Evolutionary conservation across 345 rosid species (phyloP).

Genomic region (Linum usitatissimum): DNA sequence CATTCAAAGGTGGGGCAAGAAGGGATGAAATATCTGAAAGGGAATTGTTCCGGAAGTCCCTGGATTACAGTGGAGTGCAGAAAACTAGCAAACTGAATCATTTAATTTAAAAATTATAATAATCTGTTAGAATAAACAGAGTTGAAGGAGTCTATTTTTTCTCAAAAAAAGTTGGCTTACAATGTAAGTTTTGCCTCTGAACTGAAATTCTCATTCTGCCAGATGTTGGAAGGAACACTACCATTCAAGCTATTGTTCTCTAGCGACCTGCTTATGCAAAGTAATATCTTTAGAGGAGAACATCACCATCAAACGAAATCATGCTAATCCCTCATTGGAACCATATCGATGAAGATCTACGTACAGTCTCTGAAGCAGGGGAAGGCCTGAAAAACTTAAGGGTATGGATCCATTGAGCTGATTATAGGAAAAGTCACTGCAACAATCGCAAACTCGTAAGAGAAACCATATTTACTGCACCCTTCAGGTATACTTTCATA

Average conservation of each 20-base stretch:
- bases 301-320: not conserved
- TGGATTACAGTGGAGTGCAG: conserved; percentile 15
- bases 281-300: not conserved
- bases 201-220: conserved; percentile 26
- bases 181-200: conserved; percentile 18
- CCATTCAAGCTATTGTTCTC: conserved; percentile 34
- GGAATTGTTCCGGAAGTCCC: conserved; percentile 42
- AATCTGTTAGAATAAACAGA: not conserved
- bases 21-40: conserved; percentile 32
- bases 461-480: not conserved
- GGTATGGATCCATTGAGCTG: conserved; percentile 45
- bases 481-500: too few species aligned
- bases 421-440: conserved; percentile 50
- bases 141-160: not conserved
- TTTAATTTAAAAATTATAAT: not conserved
- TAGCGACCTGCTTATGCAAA: conserved; percentile 27
- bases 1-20: conserved; percentile 40
- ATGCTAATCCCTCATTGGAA: not conserved
- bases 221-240: conserved; percentile 27
- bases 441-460: conserved; percentile 4
- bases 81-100: conserved; percentile 4
- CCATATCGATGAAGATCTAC: not conserved
- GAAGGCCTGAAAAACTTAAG: conserved; percentile 40
- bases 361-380: conserved; percentile 47
- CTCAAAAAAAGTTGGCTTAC: conserved; percentile 20